Base-by-base conservation (phyloP, 768 basidiomycete species). In the Lactifluus rugatus region DNA sequence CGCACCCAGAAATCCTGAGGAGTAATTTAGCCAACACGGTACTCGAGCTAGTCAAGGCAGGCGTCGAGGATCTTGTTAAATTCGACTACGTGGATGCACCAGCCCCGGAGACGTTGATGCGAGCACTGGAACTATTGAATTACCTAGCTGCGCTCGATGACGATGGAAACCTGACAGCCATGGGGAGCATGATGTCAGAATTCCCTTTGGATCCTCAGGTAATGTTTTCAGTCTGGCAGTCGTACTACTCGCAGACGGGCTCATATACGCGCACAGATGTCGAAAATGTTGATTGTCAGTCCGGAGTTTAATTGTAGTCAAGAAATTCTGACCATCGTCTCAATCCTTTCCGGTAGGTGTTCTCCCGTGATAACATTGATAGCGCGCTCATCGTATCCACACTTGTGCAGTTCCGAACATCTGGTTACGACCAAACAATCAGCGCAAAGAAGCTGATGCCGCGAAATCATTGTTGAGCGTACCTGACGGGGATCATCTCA, bases 191-290 rank as follows among this genome's bases (percentile, higher is more conserved):
- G 60, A 97, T 98, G 95, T 95, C 96, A 0, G 93, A 97, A 65
- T 98, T 98, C 76, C 96, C 95, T 13, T 79, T 99, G n/a, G 96
- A 98, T 70, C 96, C 95, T 41, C 94, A 94, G 77, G 89, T 88
- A 63, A 10, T 11, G 25, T 25, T 28, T 8, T 9, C n/a, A 7
- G 8, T 13, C 1, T 21, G 42, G 21, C 5, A 13, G 9, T n/a
- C n/a, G 25, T n/a, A 45, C 25, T 49, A 41, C n/a, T 21, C 11
- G 19, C 45, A 19, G 16, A 25, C 17, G n/a, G n/a, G 13, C 31
- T 46, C 26, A 53, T 16, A 17, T 14, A 16, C 7, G 26, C 55
- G 11, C 28, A 32, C 62, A 91, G 84, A 78, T 97, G 65, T 83
- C 96, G 25, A 96, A 96, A 71, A 86, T 95, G 82, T 80, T 98